phyloP scores from a whole-genome alignment of 2,329 filamentous ascomycete species.

The Fonsecaea pedrosoi region DNA sequence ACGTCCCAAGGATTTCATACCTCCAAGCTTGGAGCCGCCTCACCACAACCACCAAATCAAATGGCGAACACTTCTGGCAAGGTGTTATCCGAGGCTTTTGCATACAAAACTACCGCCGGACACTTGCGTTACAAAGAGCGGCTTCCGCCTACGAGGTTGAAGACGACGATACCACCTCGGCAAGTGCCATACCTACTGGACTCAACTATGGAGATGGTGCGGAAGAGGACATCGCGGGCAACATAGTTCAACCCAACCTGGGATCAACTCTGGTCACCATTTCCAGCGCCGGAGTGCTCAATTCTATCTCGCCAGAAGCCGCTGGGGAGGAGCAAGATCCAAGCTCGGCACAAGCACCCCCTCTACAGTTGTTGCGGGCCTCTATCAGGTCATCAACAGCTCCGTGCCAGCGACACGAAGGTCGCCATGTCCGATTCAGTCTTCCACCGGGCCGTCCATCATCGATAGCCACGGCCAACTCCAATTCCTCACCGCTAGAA shows the following conservation, averaged over 20 bases:
- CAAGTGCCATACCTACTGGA: not conserved
- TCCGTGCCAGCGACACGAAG: not conserved
- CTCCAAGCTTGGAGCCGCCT: not conserved
- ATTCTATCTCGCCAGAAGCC: not conserved
- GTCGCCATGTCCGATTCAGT: not conserved
- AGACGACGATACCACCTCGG: not conserved
- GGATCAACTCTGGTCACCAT: not conserved
- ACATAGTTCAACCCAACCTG: not conserved
- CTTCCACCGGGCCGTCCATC: not conserved
- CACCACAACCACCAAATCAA: not conserved
- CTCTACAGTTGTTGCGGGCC: not conserved
- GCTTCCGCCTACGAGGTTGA: not conserved
- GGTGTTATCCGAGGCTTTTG: not conserved
- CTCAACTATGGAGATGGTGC: not conserved
- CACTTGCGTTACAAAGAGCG: not conserved
- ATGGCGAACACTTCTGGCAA: not conserved
- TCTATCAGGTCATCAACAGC: not conserved
- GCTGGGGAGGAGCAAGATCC: not conserved
- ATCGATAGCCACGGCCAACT: conserved; percentile 3
- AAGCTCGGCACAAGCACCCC: not conserved
- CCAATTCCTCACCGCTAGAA: not conserved
- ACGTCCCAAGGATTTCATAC: not conserved
- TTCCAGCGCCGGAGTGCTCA: not conserved
- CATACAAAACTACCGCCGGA: not conserved
- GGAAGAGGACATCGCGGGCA: conserved; percentile 4